These are phyloP conservation scores for Epichloe coenophiala DNA, from an alignment of 2,329 filamentous ascomycete species.

Conservation along the genomic window DNA sequence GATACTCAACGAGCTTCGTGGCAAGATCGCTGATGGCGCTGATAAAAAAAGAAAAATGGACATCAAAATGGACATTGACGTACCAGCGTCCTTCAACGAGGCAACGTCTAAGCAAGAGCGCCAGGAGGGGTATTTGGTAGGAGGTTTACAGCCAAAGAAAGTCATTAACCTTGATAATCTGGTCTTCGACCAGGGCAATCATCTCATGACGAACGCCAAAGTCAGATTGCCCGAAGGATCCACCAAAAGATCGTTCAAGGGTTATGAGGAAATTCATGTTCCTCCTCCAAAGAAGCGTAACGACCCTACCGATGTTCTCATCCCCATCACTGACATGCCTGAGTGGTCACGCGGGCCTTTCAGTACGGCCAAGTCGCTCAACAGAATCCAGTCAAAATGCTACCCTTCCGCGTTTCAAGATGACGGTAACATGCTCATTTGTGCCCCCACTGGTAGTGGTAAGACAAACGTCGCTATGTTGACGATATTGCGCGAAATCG, in stretches of 20 bases:
- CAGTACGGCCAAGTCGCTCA: constrained; percentile 72
- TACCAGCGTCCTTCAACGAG: constrained; percentile 45
- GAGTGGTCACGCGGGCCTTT: constrained; percentile 87
- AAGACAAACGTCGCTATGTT: constrained; percentile 99
- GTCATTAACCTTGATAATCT: constrained; percentile 91
- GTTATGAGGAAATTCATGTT: constrained; percentile 96
- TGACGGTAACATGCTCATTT: constrained; percentile 96
- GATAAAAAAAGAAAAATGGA: constrained; percentile 57
- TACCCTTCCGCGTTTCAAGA: constrained; percentile 82
- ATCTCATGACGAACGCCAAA: constrained; percentile 98
- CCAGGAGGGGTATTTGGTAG: constrained; percentile 55
- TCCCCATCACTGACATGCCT: constrained; percentile 77
- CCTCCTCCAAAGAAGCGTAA: constrained; percentile 80
- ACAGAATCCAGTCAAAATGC: constrained; percentile 91
- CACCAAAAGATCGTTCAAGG: constrained; percentile 90
- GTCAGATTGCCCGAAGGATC: constrained; percentile 89
- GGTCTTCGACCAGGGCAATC: constrained; percentile 94
- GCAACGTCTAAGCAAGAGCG: constrained; percentile 38
- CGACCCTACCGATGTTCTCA: constrained; percentile 65
- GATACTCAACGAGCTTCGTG: constrained; percentile 79
- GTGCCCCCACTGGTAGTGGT: constrained; percentile 90
- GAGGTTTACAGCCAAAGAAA: constrained; percentile 74
- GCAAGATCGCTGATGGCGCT: constrained; percentile 48
- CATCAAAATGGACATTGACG: constrained; percentile 91
- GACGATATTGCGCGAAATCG: constrained; percentile 88